These are phyloP conservation scores for Saccharomyces hybrid DNA, from an alignment of 1,139 yeast species.

Conservation along the genomic window DNA sequence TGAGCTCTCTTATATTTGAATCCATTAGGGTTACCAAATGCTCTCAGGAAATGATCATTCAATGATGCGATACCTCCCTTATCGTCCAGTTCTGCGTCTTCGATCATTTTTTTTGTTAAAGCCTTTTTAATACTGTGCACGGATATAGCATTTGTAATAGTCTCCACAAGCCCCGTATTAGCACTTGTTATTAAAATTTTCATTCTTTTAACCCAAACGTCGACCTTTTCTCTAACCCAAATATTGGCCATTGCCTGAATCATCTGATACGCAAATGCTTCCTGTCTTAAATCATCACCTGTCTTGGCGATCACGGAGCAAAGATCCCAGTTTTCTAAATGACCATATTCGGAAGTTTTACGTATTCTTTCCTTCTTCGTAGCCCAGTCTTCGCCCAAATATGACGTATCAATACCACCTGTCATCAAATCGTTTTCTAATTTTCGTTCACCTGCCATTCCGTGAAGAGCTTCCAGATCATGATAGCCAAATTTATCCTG, in stretches of 20 bases:
- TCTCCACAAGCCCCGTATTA: slow-evolving; percentile 85
- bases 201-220: slow-evolving; percentile 90
- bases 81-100: slow-evolving; percentile 43
- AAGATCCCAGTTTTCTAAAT: slow-evolving; percentile 83
- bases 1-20: slow-evolving; percentile 61
- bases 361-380: slow-evolving; percentile 73
- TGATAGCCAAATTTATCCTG: slow-evolving; percentile 58
- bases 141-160: slow-evolving; percentile 88
- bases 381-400: slow-evolving; percentile 88
- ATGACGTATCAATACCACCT: slow-evolving; percentile 53
- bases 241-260: slow-evolving; percentile 77
- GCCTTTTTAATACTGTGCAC: slow-evolving; percentile 92
- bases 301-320: slow-evolving; percentile 94
- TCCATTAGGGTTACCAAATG: slow-evolving; percentile 57
- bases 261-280: slow-evolving; percentile 93
- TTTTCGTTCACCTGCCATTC: slow-evolving; percentile 85
- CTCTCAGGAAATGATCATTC: slow-evolving; percentile 63
- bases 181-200: slow-evolving; percentile 85
- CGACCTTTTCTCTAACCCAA: slow-evolving; percentile 62
- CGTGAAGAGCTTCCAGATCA: slow-evolving; percentile 48
- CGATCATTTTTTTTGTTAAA: slow-evolving; percentile 63
- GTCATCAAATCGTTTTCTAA: slow-evolving; percentile 83
- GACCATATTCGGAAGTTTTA: slow-evolving; percentile 71
- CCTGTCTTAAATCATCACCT: slow-evolving; percentile 92
- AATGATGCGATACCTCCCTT: slow-evolving; percentile 65